Percentiles rank a stretch among this genome's conserved stretches.
phyloP scores from a whole-genome alignment of 805 yeast genomes.

The Metschnikowia kunwiensis region DNA sequence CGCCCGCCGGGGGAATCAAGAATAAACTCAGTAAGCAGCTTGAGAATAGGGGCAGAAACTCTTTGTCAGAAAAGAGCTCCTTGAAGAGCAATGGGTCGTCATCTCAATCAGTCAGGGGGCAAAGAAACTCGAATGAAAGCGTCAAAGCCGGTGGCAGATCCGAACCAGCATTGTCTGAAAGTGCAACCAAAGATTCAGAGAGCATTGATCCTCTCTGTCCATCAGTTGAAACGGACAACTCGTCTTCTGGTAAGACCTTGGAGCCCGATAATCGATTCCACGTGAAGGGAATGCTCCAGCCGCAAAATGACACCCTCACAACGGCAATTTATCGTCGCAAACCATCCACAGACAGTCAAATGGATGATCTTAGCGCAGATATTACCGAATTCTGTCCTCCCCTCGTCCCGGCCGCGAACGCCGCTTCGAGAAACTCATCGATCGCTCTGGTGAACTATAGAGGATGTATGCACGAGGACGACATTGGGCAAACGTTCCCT shows the following conservation, averaged over 20 bases:
- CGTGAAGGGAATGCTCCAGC: too few relatives aligned
- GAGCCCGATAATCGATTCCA: too few relatives aligned
- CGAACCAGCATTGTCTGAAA: too few relatives aligned
- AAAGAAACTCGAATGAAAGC: not conserved
- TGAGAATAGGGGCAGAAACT: slow-evolving; percentile 7
- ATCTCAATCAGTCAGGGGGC: not conserved
- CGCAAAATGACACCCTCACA: too few relatives aligned
- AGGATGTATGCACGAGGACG: slow-evolving; percentile 5
- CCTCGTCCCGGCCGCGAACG: not conserved
- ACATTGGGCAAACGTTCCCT: slow-evolving; percentile 18
- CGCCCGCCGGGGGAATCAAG: slow-evolving; percentile 11
- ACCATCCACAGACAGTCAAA: too few relatives aligned
- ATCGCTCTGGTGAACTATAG: slow-evolving; percentile 14
- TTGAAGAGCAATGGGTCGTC: slow-evolving; percentile 4
- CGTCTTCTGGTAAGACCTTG: too few relatives aligned
- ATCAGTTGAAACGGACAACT: too few relatives aligned
- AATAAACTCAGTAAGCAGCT: slow-evolving; percentile 15
- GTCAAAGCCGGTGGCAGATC: too few relatives aligned
- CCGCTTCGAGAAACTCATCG: slow-evolving; percentile 16
- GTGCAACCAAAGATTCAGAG: too few relatives aligned
- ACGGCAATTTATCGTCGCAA: too few relatives aligned
- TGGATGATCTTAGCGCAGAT: slow-evolving; percentile 11
- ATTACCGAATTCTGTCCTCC: slow-evolving; percentile 7
- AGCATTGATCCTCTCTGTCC: too few relatives aligned
- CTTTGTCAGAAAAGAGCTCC: slow-evolving; percentile 8